Conservation (phyloP, 257 asterid genomes). For the Lycium ferocissimum region DNA sequence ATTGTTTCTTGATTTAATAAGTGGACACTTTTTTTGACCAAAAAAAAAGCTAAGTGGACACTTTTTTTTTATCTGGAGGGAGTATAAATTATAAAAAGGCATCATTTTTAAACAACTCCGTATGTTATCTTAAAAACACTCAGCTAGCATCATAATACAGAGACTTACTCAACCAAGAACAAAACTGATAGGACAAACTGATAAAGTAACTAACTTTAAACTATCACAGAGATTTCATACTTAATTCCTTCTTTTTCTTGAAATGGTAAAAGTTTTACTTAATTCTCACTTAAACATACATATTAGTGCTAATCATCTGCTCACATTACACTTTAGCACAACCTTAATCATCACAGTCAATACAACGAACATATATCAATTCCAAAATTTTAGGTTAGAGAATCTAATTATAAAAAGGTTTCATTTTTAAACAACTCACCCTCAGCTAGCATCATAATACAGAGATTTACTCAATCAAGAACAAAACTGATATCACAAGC, state of each 20-base stretch:
- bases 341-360: neutral
- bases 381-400: neutral
- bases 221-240: slow-evolving; percentile 3
- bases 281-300: neutral
- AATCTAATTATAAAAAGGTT: neutral
- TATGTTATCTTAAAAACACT: neutral
- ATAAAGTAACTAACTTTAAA: neutral
- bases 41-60: no score
- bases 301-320: neutral
- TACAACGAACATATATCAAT: neutral
- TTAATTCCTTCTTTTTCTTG: neutral
- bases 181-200: neutral
- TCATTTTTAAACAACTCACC: slow-evolving; percentile 1
- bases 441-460: neutral
- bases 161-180: slow-evolving; percentile 20
- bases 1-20: no score
- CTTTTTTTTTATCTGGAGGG: no score
- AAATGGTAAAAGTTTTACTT: no score
- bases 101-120: neutral
- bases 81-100: neutral
- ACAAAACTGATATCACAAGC: neutral
- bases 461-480: slow-evolving; percentile 20
- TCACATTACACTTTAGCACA: slow-evolving; percentile 20
- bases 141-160: neutral
- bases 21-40: no score